A percentile compares a stretch with the other conserved stretches of the same genome.
Conservation (phyloP, 768 basidiomycete species). For the Lactarius akahatsu region DNA sequence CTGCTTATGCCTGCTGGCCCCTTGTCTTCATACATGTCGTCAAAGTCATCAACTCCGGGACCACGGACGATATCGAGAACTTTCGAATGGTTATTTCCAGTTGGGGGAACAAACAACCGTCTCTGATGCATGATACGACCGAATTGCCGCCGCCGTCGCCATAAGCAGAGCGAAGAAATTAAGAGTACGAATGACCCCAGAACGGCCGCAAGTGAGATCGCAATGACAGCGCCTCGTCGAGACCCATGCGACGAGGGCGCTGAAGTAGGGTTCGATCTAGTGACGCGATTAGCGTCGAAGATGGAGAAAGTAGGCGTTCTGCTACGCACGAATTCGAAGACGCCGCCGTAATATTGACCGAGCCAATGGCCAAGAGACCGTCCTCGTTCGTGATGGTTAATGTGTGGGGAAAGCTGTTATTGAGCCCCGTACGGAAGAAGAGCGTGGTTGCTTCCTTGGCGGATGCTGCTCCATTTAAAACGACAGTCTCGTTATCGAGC, state of each 20-base stretch:
- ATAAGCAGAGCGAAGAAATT: constrained; percentile 46
- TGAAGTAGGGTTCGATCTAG: constrained; percentile 9
- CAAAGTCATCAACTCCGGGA: constrained; percentile 15
- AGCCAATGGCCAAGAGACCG: constrained; percentile 48
- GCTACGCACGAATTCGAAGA: constrained; percentile 22
- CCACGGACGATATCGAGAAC: constrained; percentile 29
- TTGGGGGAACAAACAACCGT: constrained; percentile 32
- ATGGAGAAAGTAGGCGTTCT: background rate
- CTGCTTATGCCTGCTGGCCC: constrained; percentile 8
- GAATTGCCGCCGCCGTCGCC: constrained; percentile 45
- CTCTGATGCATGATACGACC: constrained; percentile 32
- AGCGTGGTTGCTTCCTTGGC: constrained; percentile 55
- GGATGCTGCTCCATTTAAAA: constrained; percentile 51
- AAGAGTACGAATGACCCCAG: constrained; percentile 50
- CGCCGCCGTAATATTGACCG: constrained; percentile 50
- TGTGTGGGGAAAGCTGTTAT: constrained; percentile 48
- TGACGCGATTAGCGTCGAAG: constrained; percentile 9
- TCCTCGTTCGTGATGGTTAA: constrained; percentile 54
- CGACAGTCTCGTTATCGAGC: constrained; percentile 51
- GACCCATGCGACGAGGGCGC: constrained; percentile 34
- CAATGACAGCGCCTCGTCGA: constrained; percentile 62
- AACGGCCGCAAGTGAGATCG: constrained; percentile 56
- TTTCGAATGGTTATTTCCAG: constrained; percentile 21
- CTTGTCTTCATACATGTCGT: constrained; percentile 25
- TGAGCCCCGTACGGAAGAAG: constrained; percentile 62